Conservation (phyloP, 257 asterid species). For the Ilex asprella region DNA sequence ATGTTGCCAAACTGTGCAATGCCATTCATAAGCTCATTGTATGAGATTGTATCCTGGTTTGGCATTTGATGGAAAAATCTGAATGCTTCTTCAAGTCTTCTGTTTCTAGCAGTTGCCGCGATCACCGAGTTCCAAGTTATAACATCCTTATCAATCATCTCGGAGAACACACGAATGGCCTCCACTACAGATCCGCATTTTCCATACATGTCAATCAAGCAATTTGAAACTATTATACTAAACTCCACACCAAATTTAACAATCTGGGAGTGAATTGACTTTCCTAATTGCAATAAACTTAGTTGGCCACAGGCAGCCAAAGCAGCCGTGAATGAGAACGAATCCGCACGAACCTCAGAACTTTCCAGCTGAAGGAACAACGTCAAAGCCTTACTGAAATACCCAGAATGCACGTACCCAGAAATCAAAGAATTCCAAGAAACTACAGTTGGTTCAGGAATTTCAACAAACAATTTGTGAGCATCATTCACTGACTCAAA, state of each 20-base stretch:
- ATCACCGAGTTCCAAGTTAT: constrained; percentile 72
- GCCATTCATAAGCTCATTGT: constrained; percentile 69
- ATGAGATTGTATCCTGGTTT: constrained; percentile 52
- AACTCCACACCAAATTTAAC: constrained; percentile 50
- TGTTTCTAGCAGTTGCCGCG: constrained; percentile 77
- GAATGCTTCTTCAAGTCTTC: constrained; percentile 45
- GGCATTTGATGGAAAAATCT: constrained; percentile 46
- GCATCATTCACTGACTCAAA: constrained; percentile 37
- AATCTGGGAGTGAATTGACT: constrained; percentile 65
- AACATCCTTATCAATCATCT: constrained; percentile 38
- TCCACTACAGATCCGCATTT: constrained; percentile 54
- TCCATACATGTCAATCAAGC: constrained; percentile 76
- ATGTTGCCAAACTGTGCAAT: constrained; percentile 57
- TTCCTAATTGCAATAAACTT: constrained; percentile 41
- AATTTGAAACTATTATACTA: constrained; percentile 35
- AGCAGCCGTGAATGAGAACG: constrained; percentile 66
- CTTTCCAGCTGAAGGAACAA: constrained; percentile 47
- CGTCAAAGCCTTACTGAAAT: constrained; percentile 41
- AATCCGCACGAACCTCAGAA: constrained; percentile 45
- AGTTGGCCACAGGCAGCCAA: constrained; percentile 65
- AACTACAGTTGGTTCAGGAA: constrained; percentile 58
- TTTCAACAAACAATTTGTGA: constrained; percentile 51
- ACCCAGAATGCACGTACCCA: constrained; percentile 61
- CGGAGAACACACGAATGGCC: constrained; percentile 35
- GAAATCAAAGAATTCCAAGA: constrained; percentile 87